phyloP scores from a whole-genome alignment of 345 rosid species.

The Acer campestre region DNA sequence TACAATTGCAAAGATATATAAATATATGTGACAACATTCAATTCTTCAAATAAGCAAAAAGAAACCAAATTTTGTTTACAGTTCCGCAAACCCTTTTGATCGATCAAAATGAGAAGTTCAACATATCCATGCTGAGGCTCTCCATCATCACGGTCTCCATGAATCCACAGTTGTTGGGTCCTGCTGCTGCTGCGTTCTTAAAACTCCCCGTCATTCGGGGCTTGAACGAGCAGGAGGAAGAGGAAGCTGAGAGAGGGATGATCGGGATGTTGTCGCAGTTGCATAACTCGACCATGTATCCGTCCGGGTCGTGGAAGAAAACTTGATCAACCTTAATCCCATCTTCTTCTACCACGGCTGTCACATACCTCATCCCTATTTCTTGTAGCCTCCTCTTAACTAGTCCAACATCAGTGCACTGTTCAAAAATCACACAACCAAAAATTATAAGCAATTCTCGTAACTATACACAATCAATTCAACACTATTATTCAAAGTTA shows the following conservation, averaged over 20 bases:
- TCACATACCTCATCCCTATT: slow-evolving; percentile 50
- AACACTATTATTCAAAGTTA: too few species aligned
- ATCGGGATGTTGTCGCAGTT: slow-evolving; percentile 59
- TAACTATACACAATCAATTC: too few species aligned
- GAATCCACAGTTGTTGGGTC: slow-evolving; percentile 41
- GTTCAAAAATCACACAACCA: not conserved
- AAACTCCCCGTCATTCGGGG: slow-evolving; percentile 29
- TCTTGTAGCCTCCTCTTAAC: slow-evolving; percentile 52
- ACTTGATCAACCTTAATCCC: slow-evolving; percentile 55
- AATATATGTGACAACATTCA: too few species aligned
- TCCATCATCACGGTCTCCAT: slow-evolving; percentile 61
- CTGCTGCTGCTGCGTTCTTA: slow-evolving; percentile 28
- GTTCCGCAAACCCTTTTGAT: too few species aligned
- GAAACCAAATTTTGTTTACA: too few species aligned
- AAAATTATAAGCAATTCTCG: not conserved
- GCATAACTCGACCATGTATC: slow-evolving; percentile 64
- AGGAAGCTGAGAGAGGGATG: slow-evolving; percentile 40
- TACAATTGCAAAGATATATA: not conserved
- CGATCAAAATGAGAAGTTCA: slow-evolving; percentile 46
- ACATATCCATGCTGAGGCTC: slow-evolving; percentile 61
- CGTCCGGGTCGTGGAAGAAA: slow-evolving; percentile 69
- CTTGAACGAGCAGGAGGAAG: slow-evolving; percentile 35
- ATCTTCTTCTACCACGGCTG: slow-evolving; percentile 52
- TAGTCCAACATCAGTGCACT: slow-evolving; percentile 53
- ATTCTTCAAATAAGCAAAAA: too few species aligned